Base-by-base conservation (phyloP, 495 filamentous ascomycete genomes). In the Cairneyella variabilis region DNA sequence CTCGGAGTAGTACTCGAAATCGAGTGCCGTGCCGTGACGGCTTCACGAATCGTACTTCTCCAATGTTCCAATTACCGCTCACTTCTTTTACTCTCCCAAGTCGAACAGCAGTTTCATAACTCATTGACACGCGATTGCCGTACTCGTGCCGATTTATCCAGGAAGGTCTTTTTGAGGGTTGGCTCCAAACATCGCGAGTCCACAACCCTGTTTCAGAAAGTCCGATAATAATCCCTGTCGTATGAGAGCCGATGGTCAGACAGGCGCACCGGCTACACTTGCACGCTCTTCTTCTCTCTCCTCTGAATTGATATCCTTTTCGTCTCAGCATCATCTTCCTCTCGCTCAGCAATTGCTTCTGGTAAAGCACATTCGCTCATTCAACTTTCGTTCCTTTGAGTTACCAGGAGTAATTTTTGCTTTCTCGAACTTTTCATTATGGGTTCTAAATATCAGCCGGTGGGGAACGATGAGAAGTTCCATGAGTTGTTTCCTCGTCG, bases 321-420 rank as follows among this genome's bases (percentile, higher is more conserved):
- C 44, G 34, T 52, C 30, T 43, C 51, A 54, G 23, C 20, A 28
- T 59, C 17, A 36, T 5, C 26, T 45, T 59, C 56, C 39, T 53
- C 17, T 56, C 51, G 58, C 41, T 54, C 32, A 47, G 41, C 49
- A 59, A 51, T 58, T 49, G 49, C 58, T 56, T 59, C 59, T 64
- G 48, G 57, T 57, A 41, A 61, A 57, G 53, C 54, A 56, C n/a
- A 49, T 61, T 54, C 53, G 30, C 54, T 56, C 46, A 41, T 59
- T 60, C 37, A 44, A 22, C 36, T 20, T 64, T 67, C 59, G 49
- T 66, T 64, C 64, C 63, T 44, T n/a, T 43, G 48, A 49, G 27
- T 63, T 68, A 70, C 69, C 70, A 51, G 69, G 70, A 51, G 70
- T 75, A 69, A 67, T 54, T 51, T 59, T 59, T 48, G 20, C 50